These are phyloP conservation scores for Colletotrichum echinochloae DNA, from an alignment of 2,329 filamentous ascomycete species.

Conservation along the genomic window DNA sequence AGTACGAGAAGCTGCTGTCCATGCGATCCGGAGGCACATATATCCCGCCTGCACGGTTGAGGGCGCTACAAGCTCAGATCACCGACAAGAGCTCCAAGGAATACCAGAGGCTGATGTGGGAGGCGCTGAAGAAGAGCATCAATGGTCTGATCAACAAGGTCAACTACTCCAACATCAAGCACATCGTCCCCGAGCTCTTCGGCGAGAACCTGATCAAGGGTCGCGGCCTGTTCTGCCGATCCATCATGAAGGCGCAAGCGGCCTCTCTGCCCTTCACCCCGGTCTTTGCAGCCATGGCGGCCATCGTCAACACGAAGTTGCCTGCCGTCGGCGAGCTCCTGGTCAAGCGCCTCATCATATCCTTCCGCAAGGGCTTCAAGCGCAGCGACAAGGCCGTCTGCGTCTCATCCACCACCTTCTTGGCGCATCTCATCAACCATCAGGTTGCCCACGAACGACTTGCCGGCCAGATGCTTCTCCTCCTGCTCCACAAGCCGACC, in stretches of 20 bases:
- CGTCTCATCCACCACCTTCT: conserved; percentile 90
- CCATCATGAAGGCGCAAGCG: conserved; percentile 98
- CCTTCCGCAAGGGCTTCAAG: conserved; percentile 96
- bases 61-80: conserved; percentile 94
- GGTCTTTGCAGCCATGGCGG: conserved; percentile 94
- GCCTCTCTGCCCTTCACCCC: conserved; percentile 95
- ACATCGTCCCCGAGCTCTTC: conserved; percentile 96
- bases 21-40: conserved; percentile 97
- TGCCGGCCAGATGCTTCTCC: conserved; percentile 88
- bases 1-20: conserved; percentile 91
- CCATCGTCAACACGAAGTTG: conserved; percentile 97
- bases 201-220: conserved; percentile 93
- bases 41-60: conserved; percentile 90
- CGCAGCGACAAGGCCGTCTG: conserved; percentile 98
- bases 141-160: conserved; percentile 99
- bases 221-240: conserved; percentile 91
- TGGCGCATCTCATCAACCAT: conserved; percentile 95
- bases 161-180: conserved; percentile 97
- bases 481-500: conserved; percentile 94
- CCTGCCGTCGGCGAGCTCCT: conserved; percentile 94
- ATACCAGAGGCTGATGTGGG: conserved; percentile 99
- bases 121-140: conserved; percentile 98
- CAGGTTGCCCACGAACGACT: conserved; percentile 96
- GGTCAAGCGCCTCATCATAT: conserved; percentile 84
- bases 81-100: conserved; percentile 97